A percentile compares a stretch with the other conserved stretches of the same genome.
These are phyloP conservation scores for Blastobotrys robertii DNA, from an alignment of 805 yeast genomes.

Conservation along the genomic window DNA sequence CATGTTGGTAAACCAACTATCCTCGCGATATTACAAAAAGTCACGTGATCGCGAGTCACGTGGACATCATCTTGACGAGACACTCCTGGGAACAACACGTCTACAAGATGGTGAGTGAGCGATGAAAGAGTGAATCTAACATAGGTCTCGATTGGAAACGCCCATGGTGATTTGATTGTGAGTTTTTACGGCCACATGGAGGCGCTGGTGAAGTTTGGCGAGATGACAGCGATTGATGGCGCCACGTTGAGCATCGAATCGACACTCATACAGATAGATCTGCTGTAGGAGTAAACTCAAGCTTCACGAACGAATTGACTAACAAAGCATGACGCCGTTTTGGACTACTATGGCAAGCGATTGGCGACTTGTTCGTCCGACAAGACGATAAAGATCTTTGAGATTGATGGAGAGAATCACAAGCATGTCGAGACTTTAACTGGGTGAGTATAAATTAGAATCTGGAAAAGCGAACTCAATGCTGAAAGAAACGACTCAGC, in stretches of 20 bases:
- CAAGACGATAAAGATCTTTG: conserved; percentile 89
- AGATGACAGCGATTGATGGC: too few species aligned
- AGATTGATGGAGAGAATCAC: conserved; percentile 77
- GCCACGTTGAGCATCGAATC: too few species aligned
- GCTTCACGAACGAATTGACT: background rate
- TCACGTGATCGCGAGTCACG: too few species aligned
- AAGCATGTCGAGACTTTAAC: conserved; percentile 72
- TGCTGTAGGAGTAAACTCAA: too few species aligned
- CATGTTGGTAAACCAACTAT: background rate
- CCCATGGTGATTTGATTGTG: conserved; percentile 76
- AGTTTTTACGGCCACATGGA: conserved; percentile 1
- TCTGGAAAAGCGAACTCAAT: too few species aligned
- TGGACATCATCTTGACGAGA: too few species aligned
- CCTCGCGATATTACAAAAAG: background rate
- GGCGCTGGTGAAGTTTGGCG: too few species aligned
- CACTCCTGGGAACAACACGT: too few species aligned
- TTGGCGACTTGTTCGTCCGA: conserved; percentile 95
- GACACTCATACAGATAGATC: too few species aligned
- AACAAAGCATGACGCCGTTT: conserved; percentile 75
- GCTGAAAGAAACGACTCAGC: too few species aligned
- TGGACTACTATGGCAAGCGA: conserved; percentile 93
- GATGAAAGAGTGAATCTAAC: too few species aligned
- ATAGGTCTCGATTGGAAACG: conserved; percentile 77
- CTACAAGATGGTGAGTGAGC: background rate
- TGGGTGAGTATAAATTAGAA: conserved; percentile 33